Evolutionary conservation across 345 rosid species (phyloP).

Genomic region (Populus ilicifolia): DNA sequence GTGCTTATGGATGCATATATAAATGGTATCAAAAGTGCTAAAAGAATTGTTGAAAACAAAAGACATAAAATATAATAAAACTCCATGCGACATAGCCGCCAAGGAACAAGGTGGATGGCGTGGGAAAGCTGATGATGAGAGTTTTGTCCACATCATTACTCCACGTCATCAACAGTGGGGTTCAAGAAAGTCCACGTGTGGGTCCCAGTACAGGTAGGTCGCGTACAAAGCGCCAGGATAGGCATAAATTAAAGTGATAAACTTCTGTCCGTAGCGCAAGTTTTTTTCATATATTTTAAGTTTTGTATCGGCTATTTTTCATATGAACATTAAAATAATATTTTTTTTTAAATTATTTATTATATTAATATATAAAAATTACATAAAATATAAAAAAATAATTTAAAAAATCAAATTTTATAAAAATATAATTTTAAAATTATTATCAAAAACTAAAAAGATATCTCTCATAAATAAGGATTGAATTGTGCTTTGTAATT

Average conservation of each 20-base stretch:
- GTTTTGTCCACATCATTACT: slow-evolving; percentile 57
- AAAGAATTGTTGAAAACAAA: slow-evolving; percentile 4
- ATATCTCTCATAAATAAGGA: slow-evolving; percentile 4
- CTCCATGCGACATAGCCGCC: slow-evolving; percentile 20
- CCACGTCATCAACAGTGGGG: slow-evolving; percentile 37
- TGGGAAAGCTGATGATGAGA: slow-evolving; percentile 48
- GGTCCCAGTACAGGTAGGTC: slow-evolving; percentile 34
- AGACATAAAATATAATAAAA: neutral
- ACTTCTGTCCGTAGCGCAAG: neutral
- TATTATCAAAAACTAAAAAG: neutral
- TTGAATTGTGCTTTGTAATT: slow-evolving; percentile 2
- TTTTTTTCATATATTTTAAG: neutral
- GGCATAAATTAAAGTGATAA: slow-evolving; percentile 15
- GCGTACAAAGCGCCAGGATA: slow-evolving; percentile 29
- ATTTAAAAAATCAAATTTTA: no score
- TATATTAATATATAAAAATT: no score
- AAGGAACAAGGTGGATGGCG: slow-evolving; percentile 37
- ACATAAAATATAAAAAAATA: no score
- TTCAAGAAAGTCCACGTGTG: slow-evolving; percentile 12
- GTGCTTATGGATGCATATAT: neutral
- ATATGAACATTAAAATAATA: no score
- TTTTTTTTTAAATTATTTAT: no score
- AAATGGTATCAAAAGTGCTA: slow-evolving; percentile 15
- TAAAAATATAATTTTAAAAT: no score
- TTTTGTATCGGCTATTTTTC: no score